phyloP scores from a whole-genome alignment of 2,329 filamentous ascomycete species.

The Coleophoma eucalyptorum region DNA sequence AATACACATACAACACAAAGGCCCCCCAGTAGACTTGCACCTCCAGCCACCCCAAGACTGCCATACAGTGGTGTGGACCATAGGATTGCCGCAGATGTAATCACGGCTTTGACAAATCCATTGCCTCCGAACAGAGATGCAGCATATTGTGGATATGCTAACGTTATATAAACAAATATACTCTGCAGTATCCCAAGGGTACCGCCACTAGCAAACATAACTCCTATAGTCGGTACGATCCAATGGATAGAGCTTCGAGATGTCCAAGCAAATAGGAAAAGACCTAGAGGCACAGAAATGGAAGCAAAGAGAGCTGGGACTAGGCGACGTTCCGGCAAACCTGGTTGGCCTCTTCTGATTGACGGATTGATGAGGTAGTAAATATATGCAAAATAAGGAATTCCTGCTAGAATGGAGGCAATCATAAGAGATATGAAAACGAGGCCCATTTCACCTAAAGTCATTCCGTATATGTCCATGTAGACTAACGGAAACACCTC shows the following conservation, averaged over 20 bases:
- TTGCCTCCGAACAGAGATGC: conserved; percentile 56
- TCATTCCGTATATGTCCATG: conserved; percentile 52
- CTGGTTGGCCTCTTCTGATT: conserved; percentile 40
- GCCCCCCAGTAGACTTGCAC: background rate
- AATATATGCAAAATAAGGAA: conserved; percentile 43
- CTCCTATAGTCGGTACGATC: conserved; percentile 51
- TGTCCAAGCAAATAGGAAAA: conserved; percentile 55
- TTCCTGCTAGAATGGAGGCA: conserved; percentile 49
- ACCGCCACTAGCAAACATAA: conserved; percentile 45
- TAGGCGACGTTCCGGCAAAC: conserved; percentile 45
- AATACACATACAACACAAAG: background rate
- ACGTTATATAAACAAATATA: conserved; percentile 53
- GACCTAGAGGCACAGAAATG: conserved; percentile 46
- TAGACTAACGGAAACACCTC: conserved; percentile 65
- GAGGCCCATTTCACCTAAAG: conserved; percentile 49
- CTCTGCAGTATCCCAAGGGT: conserved; percentile 51
- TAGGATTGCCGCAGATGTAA: conserved; percentile 28
- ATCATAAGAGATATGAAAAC: conserved; percentile 56
- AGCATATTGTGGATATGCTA: conserved; percentile 48
- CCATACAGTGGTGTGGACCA: background rate
- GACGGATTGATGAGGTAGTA: conserved; percentile 44
- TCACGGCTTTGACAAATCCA: conserved; percentile 49
- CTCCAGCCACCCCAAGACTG: background rate
- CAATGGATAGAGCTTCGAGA: conserved; percentile 43
- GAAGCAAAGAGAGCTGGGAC: conserved; percentile 46